Conservation (phyloP, 2,329 filamentous ascomycete species). For the Aspergillus versicolor region DNA sequence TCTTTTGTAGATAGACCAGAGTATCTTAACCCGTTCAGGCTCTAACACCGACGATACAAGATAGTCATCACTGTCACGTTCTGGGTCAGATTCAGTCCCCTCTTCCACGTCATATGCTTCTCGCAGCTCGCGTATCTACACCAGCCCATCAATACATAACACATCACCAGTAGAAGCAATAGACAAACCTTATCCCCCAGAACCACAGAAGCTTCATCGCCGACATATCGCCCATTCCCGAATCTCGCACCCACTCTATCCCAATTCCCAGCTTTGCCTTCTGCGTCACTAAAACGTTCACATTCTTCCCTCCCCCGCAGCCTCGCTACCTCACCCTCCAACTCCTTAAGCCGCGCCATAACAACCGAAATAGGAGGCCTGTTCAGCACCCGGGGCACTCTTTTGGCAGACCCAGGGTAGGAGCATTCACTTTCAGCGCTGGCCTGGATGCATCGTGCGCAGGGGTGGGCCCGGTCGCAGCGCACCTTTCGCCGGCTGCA, state of each 20-base stretch:
- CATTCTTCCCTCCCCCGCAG: slow-evolving; percentile 9
- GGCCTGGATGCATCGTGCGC: slow-evolving; percentile 18
- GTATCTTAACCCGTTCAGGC: not conserved
- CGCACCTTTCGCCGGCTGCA: slow-evolving; percentile 35
- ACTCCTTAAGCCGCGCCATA: slow-evolving; percentile 13
- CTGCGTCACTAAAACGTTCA: not conserved
- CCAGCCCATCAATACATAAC: not conserved
- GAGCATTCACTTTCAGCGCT: slow-evolving; percentile 11
- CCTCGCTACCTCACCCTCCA: slow-evolving; percentile 21
- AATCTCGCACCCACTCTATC: not conserved
- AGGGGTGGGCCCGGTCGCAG: slow-evolving; percentile 34
- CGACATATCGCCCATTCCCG: slow-evolving; percentile 16
- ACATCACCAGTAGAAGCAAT: not conserved
- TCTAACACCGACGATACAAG: no score
- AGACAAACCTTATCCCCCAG: slow-evolving; percentile 17
- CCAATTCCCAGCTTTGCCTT: not conserved
- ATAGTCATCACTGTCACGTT: no score
- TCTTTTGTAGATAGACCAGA: slow-evolving; percentile 19
- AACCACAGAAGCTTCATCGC: slow-evolving; percentile 18
- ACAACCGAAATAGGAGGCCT: slow-evolving; percentile 21
- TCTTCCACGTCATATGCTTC: not conserved
- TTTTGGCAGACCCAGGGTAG: slow-evolving; percentile 16
- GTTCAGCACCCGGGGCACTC: slow-evolving; percentile 20
- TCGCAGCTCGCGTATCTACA: not conserved
- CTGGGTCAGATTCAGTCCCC: not conserved